Percentiles rank a stretch among this genome's conserved stretches.
Evolutionary conservation across 2,329 filamentous ascomycete species (phyloP).

Genomic region (Phoma sp.): DNA sequence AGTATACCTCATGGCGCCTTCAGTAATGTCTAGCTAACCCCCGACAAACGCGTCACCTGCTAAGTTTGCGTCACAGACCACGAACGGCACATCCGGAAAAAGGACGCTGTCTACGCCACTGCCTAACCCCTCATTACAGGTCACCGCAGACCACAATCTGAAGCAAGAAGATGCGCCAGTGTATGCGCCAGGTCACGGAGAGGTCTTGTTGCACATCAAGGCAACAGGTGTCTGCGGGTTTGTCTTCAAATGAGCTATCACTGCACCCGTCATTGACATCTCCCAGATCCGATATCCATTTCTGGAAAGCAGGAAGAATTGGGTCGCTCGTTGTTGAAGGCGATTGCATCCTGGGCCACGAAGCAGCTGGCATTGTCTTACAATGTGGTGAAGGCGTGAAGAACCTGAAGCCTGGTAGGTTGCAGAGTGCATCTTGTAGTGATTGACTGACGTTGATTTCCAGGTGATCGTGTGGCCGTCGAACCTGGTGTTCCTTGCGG

Average conservation of each 20-base stretch:
- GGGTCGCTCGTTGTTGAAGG: constrained; percentile 67
- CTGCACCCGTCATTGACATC: neutral
- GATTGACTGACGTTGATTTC: neutral
- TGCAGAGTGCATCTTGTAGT: neutral
- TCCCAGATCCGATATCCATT: constrained; percentile 68
- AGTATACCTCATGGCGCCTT: constrained; percentile 28
- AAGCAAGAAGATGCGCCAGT: constrained; percentile 65
- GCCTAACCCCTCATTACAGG: constrained; percentile 63
- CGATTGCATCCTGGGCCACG: constrained; percentile 70
- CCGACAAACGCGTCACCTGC: neutral
- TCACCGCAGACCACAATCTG: constrained; percentile 66
- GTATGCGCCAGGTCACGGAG: constrained; percentile 58
- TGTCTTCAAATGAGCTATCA: constrained; percentile 1
- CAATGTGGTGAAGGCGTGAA: constrained; percentile 63
- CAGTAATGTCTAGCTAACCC: constrained; percentile 13
- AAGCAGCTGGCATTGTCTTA: constrained; percentile 67
- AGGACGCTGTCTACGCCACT: constrained; percentile 32
- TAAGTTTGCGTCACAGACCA: constrained; percentile 14
- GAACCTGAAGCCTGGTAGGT: constrained; percentile 55
- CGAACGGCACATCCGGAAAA: constrained; percentile 18
- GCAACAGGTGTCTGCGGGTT: constrained; percentile 70
- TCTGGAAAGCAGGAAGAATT: constrained; percentile 70
- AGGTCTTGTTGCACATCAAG: constrained; percentile 68
- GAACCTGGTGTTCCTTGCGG: constrained; percentile 71
- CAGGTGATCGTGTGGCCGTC: constrained; percentile 69